Percentiles rank a stretch among this genome's conserved stretches.
Conservation (phyloP, 345 rosid species). For the Mangifera indica region DNA sequence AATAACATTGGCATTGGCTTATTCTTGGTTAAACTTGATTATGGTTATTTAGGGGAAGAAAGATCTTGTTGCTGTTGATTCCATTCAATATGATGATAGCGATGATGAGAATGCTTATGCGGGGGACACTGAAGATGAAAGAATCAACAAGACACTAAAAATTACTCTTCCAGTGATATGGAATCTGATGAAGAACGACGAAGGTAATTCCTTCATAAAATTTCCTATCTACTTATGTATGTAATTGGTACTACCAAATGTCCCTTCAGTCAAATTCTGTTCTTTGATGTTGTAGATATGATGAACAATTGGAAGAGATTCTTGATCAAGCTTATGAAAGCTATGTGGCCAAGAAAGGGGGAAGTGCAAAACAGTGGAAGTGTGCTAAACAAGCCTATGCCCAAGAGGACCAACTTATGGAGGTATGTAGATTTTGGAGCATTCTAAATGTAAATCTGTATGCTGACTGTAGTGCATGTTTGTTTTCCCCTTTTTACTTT, state of each 20-base stretch:
- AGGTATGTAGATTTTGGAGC: slow-evolving; percentile 40
- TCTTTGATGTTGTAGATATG: slow-evolving; percentile 52
- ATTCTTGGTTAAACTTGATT: slow-evolving; percentile 2
- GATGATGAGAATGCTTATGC: slow-evolving; percentile 35
- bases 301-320: slow-evolving; percentile 69
- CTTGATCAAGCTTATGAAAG: slow-evolving; percentile 80
- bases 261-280: slow-evolving; percentile 4
- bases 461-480: not conserved
- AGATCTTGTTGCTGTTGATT: slow-evolving; percentile 73
- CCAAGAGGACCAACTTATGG: slow-evolving; percentile 51
- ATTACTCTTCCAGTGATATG: slow-evolving; percentile 50
- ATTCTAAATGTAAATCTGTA: not conserved
- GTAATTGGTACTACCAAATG: not conserved
- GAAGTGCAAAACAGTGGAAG: slow-evolving; percentile 77
- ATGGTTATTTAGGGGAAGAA: slow-evolving; percentile 69
- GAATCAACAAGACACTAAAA: slow-evolving; percentile 31
- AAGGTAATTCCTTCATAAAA: slow-evolving; percentile 37
- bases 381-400: slow-evolving; percentile 67
- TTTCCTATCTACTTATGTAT: slow-evolving; percentile 10
- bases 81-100: slow-evolving; percentile 48
- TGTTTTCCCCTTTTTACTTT: not conserved
- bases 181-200: slow-evolving; percentile 85
- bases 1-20: not conserved
- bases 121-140: slow-evolving; percentile 57
- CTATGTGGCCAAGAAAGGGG: slow-evolving; percentile 59